Evolutionary conservation across 176 grass and related monocot species (phyloP).

Genomic region (Aegilops tauschii): DNA sequence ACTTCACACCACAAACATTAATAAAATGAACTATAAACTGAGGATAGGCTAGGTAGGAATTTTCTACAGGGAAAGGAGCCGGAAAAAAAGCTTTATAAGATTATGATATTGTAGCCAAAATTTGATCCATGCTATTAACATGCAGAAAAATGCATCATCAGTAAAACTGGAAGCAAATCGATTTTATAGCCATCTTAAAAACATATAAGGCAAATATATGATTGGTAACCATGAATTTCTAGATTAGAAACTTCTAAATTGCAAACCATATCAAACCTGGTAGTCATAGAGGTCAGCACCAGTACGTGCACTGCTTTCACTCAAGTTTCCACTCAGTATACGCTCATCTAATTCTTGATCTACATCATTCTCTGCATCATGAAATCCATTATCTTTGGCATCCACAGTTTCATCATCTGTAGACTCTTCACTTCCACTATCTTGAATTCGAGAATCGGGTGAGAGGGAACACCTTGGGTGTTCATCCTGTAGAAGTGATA

Average conservation of each 20-base stretch:
- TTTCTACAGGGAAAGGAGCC: background rate
- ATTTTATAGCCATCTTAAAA: background rate
- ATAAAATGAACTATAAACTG: background rate
- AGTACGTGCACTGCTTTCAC: constrained; percentile 81
- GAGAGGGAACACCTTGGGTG: constrained; percentile 78
- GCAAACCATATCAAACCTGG: constrained; percentile 65
- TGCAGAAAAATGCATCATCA: background rate
- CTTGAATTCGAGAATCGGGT: constrained; percentile 81
- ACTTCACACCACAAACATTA: background rate
- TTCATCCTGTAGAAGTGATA: constrained; percentile 64
- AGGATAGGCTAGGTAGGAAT: background rate
- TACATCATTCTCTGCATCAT: constrained; percentile 87
- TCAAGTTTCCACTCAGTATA: constrained; percentile 85
- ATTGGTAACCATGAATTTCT: background rate
- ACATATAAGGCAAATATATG: constrained; percentile 7
- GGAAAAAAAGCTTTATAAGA: background rate
- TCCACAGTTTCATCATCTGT: constrained; percentile 64
- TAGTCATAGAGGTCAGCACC: constrained; percentile 65
- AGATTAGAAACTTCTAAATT: constrained; percentile 14
- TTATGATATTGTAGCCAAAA: background rate
- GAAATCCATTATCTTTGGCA: constrained; percentile 86
- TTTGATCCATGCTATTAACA: background rate
- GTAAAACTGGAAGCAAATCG: background rate
- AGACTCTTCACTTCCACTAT: constrained; percentile 83
- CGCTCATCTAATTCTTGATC: constrained; percentile 78